Base-by-base conservation (phyloP, 768 basidiomycete species). In the Tricholoma hemisulphureum region DNA sequence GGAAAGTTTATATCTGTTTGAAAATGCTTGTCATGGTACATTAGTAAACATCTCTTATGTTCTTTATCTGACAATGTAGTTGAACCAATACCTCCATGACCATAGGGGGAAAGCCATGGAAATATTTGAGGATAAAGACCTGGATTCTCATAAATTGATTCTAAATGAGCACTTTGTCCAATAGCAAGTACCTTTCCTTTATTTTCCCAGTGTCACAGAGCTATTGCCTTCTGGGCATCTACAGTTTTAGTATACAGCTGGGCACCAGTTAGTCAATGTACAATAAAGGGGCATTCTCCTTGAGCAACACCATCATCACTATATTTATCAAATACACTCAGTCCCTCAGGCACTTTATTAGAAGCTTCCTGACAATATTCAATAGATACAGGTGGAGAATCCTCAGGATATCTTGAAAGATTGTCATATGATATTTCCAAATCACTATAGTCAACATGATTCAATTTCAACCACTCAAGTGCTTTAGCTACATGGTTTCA, bases 391-490 rank as follows among this genome's bases (percentile, higher is more conserved):
- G 64, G 68, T 2, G 65, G 64, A 39, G 24, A 61, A 53, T 58
- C 55, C 35, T 65, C 57, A 2, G 57, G 64, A 62, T 70, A 76
- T 37, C 35, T 6, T 1, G 45, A 23, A 11, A 72, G 54, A 53
- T 67, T 73, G 3, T 67, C 59, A 1, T 63, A 21, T 0, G 69
- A 71, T 26, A 76, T 72, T 2, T 59, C 43, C 0, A 76, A 31
- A 45, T 75, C 71, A 11, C 10, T n/a, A 58, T 76, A 77, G 41
- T 71, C 69, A 0, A 10, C 1, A 61, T 76, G 73, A 57, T 77
- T 77, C 1, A 73, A 29, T 39, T 66, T 71, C 9, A 76, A 55
- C 74, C 74, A 77, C 39, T 73, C 61, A 5, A 78, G 46, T 0
- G 75, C 75, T 0, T 21, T 14, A 8, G 21, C 26, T 1, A 61